phyloP scores from a whole-genome alignment of 2,329 filamentous ascomycete genomes.

The Verticillium dahliae region DNA sequence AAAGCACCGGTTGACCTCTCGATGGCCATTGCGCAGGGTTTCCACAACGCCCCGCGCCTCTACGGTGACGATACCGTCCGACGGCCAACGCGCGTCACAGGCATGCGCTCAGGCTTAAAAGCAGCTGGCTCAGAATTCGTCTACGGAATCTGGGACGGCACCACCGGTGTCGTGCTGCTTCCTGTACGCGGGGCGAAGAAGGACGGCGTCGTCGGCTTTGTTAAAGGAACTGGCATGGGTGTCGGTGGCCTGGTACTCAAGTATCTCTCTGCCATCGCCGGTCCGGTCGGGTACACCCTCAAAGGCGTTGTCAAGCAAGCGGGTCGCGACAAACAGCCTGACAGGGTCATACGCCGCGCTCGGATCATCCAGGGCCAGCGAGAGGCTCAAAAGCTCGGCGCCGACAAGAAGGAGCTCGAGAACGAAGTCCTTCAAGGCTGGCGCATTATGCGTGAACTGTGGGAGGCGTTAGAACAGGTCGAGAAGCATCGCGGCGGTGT shows the following conservation, averaged over 20 bases:
- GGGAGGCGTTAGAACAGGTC: conserved; percentile 25
- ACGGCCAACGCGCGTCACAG: conserved; percentile 55
- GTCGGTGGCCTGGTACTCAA: conserved; percentile 59
- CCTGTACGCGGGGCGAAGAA: conserved; percentile 51
- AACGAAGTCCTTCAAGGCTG: conserved; percentile 32
- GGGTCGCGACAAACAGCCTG: conserved; percentile 44
- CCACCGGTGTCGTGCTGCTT: conserved; percentile 55
- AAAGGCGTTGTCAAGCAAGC: conserved; percentile 59
- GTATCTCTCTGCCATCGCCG: conserved; percentile 54
- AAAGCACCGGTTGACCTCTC: conserved; percentile 55
- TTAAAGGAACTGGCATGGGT: conserved; percentile 56
- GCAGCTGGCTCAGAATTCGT: conserved; percentile 56
- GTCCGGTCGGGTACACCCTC: conserved; percentile 54
- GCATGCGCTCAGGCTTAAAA: conserved; percentile 54
- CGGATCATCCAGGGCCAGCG: conserved; percentile 52
- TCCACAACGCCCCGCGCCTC: conserved; percentile 63
- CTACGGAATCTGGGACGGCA: conserved; percentile 59
- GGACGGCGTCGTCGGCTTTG: conserved; percentile 37
- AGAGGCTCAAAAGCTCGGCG: conserved; percentile 28
- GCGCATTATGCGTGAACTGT: conserved; percentile 32
- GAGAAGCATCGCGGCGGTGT: conserved; percentile 24
- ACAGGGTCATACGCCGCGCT: conserved; percentile 46
- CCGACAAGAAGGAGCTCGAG: conserved; percentile 20
- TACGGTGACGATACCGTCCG: conserved; percentile 67
- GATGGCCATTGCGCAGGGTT: conserved; percentile 59